Evolutionary conservation across 2,329 filamentous ascomycete genomes (phyloP), one percentile per base, ranked within the genome.

Genomic region (Fusarium sp.): DNA sequence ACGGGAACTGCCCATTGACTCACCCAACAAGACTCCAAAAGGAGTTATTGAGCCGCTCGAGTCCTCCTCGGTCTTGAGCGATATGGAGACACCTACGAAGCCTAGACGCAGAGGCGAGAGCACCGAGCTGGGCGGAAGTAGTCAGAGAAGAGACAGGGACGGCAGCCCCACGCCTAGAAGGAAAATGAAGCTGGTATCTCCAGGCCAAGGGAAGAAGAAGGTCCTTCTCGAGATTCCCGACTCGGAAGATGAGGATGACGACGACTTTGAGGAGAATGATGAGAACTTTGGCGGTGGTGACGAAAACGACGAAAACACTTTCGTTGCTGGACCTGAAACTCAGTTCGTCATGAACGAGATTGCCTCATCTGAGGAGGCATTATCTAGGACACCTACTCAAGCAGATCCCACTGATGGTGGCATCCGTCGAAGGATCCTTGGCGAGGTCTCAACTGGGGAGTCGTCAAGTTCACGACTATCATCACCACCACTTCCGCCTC

Each of bases 211-310:
- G 3, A 76, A 74, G 39, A 73, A 72, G 33, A 73, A 50, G 18
- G 72, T 67, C 5, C 57, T 75, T 22, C 64, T 77, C 22, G 86
- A 88, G 66, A 88, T 89, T 33, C 85, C 87, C 0, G 87, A 89
- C 68, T 88, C 87, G 2, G 87, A 89, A 41, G 86, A 85, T 13
- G 86, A 86, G 8, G 76, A 81, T 9, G 81, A 81, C 1, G 75
- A 79, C 2, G 77, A 79, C 18, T 79, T 78, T 60, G 77, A 67
- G 0, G 72, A 76, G 7, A 29, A 65, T 5, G 57, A 67, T 10
- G 64, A 64, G n/a, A 39, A 71, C 27, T 29, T 54, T 2, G 66
- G 22, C 2, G 50, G 66, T 13, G 33, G 65, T 2, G 64, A 73
- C n/a, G 70, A 69, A n/a, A 60, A 76, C 7, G 69, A 37, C 2